Evolutionary conservation across 805 yeast species (phyloP).

Genomic region (Nakazawaea wickerhamii): DNA sequence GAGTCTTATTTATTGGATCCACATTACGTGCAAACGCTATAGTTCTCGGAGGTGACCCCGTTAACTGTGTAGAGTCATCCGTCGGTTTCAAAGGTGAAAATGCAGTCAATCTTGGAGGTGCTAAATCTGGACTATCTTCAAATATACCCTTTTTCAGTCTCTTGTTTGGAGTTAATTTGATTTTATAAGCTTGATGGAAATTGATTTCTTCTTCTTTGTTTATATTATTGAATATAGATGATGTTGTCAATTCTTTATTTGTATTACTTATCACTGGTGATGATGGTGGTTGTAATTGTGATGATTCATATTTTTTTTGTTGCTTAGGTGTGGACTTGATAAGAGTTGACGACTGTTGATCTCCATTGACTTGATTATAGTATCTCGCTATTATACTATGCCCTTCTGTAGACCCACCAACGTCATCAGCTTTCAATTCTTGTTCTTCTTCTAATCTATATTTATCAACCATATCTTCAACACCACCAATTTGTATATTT

Average conservation of each 20-base stretch:
- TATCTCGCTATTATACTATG: conserved; percentile 11
- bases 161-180: conserved; percentile 13
- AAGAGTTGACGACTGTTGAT: conserved; percentile 2
- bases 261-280: conserved; percentile 2
- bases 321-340: conserved; percentile 11
- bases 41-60: conserved; percentile 12
- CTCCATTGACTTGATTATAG: conserved; percentile 3
- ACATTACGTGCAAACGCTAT: conserved; percentile 9
- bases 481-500: conserved; percentile 52
- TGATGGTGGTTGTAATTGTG: conserved; percentile 9
- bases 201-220: conserved; percentile 5
- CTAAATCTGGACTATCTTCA: conserved; percentile 11
- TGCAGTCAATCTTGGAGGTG: conserved; percentile 9
- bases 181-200: conserved; percentile 10
- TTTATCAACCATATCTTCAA: conserved; percentile 34
- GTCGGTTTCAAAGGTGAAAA: conserved; percentile 1
- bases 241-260: background rate
- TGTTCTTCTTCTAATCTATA: background rate
- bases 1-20: background rate
- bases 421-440: conserved; percentile 13
- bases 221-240: background rate
- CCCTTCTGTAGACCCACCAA: conserved; percentile 13
- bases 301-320: conserved; percentile 2
- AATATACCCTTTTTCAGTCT: conserved; percentile 7
- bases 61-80: conserved; percentile 1